phyloP scores from a whole-genome alignment of 2,329 filamentous ascomycete genomes.

The Harringtonia lauricola region DNA sequence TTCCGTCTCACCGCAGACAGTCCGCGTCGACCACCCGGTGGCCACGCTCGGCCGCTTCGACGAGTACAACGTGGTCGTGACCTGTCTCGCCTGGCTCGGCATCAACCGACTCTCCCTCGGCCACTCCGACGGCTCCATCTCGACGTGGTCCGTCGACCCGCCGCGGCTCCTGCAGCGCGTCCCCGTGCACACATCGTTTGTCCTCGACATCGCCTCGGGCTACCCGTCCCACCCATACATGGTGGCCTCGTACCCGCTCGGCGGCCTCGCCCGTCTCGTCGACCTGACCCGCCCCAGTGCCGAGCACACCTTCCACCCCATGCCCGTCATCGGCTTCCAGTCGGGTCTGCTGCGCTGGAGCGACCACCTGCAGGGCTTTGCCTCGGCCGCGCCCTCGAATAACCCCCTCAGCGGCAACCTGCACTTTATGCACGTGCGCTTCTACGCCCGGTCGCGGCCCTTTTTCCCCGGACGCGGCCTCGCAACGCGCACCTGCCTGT shows the following conservation, averaged over 20 bases:
- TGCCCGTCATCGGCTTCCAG: conserved; percentile 38
- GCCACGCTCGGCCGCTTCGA: conserved; percentile 31
- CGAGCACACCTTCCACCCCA: conserved; percentile 42
- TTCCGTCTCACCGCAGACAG: conserved; percentile 17
- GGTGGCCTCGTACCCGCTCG: conserved; percentile 42
- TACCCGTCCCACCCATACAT: conserved; percentile 46
- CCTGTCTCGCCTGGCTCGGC: conserved; percentile 43
- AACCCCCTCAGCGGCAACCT: conserved; percentile 41
- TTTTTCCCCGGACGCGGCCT: conserved; percentile 29
- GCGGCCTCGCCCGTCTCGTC: conserved; percentile 39
- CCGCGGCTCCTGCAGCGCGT: conserved; percentile 36
- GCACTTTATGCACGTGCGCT: conserved; percentile 39
- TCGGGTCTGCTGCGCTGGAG: conserved; percentile 42
- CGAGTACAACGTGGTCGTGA: conserved; percentile 37
- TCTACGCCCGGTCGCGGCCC: conserved; percentile 41
- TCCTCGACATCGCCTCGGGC: conserved; percentile 43
- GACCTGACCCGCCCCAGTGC: conserved; percentile 40
- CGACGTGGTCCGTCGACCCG: conserved; percentile 45
- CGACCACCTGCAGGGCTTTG: conserved; percentile 44
- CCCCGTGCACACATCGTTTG: conserved; percentile 39
- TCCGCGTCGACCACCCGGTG: conserved; percentile 31
- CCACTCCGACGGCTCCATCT: conserved; percentile 44
- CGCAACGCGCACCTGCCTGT: conserved; percentile 35
- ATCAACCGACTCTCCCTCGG: conserved; percentile 43
- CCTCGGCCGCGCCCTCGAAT: conserved; percentile 39